Evolutionary conservation across 768 basidiomycete genomes (phyloP).

Genomic region (Psilocybe tampanensis): DNA sequence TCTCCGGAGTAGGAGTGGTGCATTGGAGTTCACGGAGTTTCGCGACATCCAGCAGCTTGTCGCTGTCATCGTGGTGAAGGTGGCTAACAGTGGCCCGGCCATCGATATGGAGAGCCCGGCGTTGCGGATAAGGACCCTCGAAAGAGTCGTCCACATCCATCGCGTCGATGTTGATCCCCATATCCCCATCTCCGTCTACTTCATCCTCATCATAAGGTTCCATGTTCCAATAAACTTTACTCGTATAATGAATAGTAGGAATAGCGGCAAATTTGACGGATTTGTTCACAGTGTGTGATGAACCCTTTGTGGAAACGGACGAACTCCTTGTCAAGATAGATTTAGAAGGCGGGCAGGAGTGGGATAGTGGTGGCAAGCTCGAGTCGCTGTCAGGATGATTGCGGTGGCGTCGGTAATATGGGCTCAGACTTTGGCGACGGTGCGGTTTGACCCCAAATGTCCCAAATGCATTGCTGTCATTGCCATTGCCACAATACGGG

Average conservation of each 20-base stretch:
- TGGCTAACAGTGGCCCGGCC: neutral
- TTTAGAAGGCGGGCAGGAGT: constrained; percentile 45
- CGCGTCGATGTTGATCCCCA: constrained; percentile 36
- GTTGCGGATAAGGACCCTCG: constrained; percentile 3
- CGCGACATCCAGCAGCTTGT: constrained; percentile 17
- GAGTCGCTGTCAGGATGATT: constrained; percentile 11
- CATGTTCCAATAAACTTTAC: constrained; percentile 30
- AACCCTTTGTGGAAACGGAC: constrained; percentile 47
- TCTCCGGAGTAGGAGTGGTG: constrained; percentile 26
- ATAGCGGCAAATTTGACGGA: constrained; percentile 74
- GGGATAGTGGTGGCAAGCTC: constrained; percentile 22
- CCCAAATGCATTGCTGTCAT: neutral
- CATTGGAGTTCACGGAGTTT: constrained; percentile 24
- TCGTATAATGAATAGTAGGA: constrained; percentile 60
- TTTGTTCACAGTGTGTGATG: constrained; percentile 38
- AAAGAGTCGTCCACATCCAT: constrained; percentile 39
- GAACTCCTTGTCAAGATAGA: constrained; percentile 62
- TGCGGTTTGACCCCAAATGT: neutral
- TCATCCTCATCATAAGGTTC: constrained; percentile 15
- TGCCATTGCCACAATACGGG: constrained; percentile 10
- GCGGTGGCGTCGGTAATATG: constrained; percentile 24
- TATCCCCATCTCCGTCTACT: constrained; percentile 17
- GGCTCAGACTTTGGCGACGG: constrained; percentile 14
- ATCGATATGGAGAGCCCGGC: neutral
- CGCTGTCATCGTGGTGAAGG: constrained; percentile 7